Evolutionary conservation across 2,329 filamentous ascomycete genomes (phyloP).

Genomic region (Pseudogymnoascus sp.): DNA sequence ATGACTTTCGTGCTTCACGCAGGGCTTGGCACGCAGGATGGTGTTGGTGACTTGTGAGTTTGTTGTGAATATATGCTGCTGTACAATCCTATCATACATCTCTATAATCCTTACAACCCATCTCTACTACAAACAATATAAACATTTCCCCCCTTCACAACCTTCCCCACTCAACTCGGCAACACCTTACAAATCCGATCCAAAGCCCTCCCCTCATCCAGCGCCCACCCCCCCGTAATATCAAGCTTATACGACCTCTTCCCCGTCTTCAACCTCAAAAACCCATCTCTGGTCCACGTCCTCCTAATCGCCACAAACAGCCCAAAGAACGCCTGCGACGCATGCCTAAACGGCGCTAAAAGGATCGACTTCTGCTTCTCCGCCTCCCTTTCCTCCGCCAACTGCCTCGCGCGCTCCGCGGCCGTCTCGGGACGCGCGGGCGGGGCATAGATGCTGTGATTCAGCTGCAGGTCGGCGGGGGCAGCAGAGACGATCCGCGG

Average conservation of each 20-base stretch:
- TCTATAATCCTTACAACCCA: neutral
- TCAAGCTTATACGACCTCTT: slow-evolving; percentile 50
- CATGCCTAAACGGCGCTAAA: slow-evolving; percentile 48
- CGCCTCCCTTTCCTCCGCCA: slow-evolving; percentile 23
- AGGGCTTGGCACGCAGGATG: neutral
- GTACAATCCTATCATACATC: neutral
- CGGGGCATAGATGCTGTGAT: slow-evolving; percentile 25
- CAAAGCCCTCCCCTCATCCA: slow-evolving; percentile 50
- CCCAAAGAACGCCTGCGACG: slow-evolving; percentile 33
- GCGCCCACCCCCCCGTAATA: slow-evolving; percentile 46
- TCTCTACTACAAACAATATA: neutral
- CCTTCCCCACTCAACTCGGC: neutral
- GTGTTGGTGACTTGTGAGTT: neutral
- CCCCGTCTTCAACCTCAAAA: slow-evolving; percentile 41
- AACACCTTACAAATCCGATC: slow-evolving; percentile 33
- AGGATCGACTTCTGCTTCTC: slow-evolving; percentile 43
- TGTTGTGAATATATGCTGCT: neutral
- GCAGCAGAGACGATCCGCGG: slow-evolving; percentile 17
- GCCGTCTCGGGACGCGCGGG: slow-evolving; percentile 4
- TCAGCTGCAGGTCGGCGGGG: slow-evolving; percentile 18
- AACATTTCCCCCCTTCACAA: neutral
- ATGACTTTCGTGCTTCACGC: neutral
- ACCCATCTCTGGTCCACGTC: slow-evolving; percentile 49
- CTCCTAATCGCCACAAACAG: slow-evolving; percentile 40
- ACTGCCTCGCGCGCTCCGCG: slow-evolving; percentile 21